A percentile compares a stretch with the other conserved stretches of the same genome.
These are phyloP conservation scores for Seminavis robusta DNA, from an alignment of 108 stramenopile genomes.

Conservation along the genomic window DNA sequence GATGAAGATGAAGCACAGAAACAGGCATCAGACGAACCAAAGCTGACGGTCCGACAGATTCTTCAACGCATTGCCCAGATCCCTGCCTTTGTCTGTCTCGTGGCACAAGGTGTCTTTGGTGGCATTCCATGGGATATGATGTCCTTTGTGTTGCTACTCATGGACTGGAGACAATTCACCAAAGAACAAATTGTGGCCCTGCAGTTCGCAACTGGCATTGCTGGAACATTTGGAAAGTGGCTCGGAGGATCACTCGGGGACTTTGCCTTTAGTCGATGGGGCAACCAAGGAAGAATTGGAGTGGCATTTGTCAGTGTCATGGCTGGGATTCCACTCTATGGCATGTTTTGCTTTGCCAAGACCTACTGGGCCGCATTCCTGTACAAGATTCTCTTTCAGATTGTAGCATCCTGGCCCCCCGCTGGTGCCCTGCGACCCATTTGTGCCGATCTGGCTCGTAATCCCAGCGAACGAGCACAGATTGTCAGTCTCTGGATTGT, in stretches of 20 bases:
- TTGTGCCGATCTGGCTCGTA: slow-evolving; percentile 42
- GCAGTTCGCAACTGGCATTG: slow-evolving; percentile 33
- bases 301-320: slow-evolving; percentile 32
- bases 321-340: slow-evolving; percentile 41
- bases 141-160: slow-evolving; percentile 42
- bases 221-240: slow-evolving; percentile 29
- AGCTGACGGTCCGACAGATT: slow-evolving; percentile 34
- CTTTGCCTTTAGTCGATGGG: slow-evolving; percentile 17
- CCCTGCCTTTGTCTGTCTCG: slow-evolving; percentile 44
- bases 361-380: slow-evolving; percentile 21
- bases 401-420: slow-evolving; percentile 34
- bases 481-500: slow-evolving; percentile 52
- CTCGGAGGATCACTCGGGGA: slow-evolving; percentile 48
- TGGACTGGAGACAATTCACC: slow-evolving; percentile 49
- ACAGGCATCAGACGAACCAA: background rate
- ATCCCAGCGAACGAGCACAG: slow-evolving; percentile 48
- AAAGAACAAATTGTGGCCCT: slow-evolving; percentile 44
- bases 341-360: slow-evolving; percentile 37
- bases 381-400: slow-evolving; percentile 38
- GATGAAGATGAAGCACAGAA: slow-evolving; percentile 4
- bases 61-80: slow-evolving; percentile 32
- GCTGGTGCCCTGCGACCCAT: slow-evolving; percentile 51
- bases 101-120: slow-evolving; percentile 47
- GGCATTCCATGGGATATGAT: slow-evolving; percentile 60
- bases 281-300: slow-evolving; percentile 26